Conservation (phyloP, 768 basidiomycete species). For the Suillus discolor region DNA sequence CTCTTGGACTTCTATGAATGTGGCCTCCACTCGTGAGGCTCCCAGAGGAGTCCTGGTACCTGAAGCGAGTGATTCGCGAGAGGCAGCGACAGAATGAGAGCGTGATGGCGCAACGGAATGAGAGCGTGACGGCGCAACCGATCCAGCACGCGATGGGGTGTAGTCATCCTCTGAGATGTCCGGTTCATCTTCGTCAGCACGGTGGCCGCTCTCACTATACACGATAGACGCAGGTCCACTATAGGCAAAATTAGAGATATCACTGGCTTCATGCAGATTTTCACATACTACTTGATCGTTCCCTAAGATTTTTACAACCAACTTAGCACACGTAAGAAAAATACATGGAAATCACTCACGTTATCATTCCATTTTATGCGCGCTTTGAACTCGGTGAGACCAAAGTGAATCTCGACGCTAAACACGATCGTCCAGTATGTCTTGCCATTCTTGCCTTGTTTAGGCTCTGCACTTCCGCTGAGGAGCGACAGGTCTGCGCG, state of each 20-base stretch:
- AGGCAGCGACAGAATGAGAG: constrained; percentile 50
- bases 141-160: constrained; percentile 33
- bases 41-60: constrained; percentile 35
- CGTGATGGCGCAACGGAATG: constrained; percentile 49
- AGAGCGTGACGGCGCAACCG: constrained; percentile 41
- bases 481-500: constrained; percentile 77
- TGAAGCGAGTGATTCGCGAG: constrained; percentile 43
- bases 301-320: constrained; percentile 44
- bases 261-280: background rate
- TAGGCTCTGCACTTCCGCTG: constrained; percentile 69
- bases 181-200: constrained; percentile 72
- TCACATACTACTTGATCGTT: constrained; percentile 69
- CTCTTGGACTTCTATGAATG: constrained; percentile 32
- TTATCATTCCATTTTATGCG: constrained; percentile 84
- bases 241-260: constrained; percentile 10
- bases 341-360: constrained; percentile 43
- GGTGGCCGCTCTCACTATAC: constrained; percentile 78
- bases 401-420: constrained; percentile 83
- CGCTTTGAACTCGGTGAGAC: constrained; percentile 79
- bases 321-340: constrained; percentile 4
- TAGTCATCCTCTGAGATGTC: constrained; percentile 69
- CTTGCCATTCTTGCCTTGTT: constrained; percentile 63
- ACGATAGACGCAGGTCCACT: constrained; percentile 82
- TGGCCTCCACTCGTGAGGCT: constrained; percentile 26
- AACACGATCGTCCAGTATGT: constrained; percentile 86